A percentile compares a stretch with the other conserved stretches of the same genome.
These are phyloP conservation scores for Neolentinus lepideus DNA, from an alignment of 1,284 basidiomycete species.

Conservation along the genomic window DNA sequence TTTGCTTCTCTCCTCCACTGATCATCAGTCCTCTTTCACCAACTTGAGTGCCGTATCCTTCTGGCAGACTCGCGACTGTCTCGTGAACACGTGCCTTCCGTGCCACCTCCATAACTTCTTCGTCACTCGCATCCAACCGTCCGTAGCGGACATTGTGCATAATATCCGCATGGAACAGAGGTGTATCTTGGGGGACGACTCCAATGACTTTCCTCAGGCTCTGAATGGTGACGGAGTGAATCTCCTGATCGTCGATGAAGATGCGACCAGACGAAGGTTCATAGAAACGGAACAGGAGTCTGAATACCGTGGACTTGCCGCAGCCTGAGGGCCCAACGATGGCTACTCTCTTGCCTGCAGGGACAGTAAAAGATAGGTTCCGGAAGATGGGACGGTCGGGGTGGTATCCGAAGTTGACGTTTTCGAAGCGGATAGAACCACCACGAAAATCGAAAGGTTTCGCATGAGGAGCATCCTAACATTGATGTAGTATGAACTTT, in stretches of 20 bases:
- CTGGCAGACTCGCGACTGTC: conserved; percentile 75
- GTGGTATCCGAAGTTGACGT: conserved; percentile 90
- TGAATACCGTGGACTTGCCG: conserved; percentile 96
- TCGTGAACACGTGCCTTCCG: conserved; percentile 84
- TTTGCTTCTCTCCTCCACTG: conserved; percentile 96
- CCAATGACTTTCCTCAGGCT: conserved; percentile 78
- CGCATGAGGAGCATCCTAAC: conserved; percentile 62
- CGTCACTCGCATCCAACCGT: conserved; percentile 81
- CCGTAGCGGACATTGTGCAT: conserved; percentile 96
- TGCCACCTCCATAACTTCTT: conserved; percentile 81
- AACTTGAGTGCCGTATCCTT: conserved; percentile 86
- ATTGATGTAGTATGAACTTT: neutral
- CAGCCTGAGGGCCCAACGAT: conserved; percentile 96
- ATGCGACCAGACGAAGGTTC: conserved; percentile 79
- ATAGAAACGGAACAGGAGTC: conserved; percentile 94
- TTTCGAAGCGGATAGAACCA: conserved; percentile 89
- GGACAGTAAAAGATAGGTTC: conserved; percentile 86
- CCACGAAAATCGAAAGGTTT: conserved; percentile 67
- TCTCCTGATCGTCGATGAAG: conserved; percentile 82
- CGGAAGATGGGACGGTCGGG: conserved; percentile 87
- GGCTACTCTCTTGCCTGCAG: conserved; percentile 93
- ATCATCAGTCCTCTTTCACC: conserved; percentile 98
- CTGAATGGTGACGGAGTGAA: conserved; percentile 67
- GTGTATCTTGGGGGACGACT: conserved; percentile 97
- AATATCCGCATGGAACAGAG: conserved; percentile 93